Conservation (phyloP, 139 green algal genomes). For the Chlamydomonas sphaeroides region DNA sequence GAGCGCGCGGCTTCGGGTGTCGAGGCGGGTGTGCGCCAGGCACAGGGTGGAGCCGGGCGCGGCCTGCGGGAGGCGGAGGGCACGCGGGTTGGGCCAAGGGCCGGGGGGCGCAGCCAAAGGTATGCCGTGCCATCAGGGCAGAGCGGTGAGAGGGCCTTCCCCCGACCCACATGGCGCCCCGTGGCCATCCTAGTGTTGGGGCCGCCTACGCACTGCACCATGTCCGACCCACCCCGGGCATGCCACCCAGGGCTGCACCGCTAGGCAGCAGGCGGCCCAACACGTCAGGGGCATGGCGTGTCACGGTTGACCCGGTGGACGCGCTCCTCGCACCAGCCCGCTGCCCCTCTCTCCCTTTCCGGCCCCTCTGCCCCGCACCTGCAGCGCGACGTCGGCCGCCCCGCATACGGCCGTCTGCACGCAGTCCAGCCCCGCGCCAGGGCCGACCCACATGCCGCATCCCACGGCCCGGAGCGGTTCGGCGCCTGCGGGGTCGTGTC, state of each 20-base stretch:
- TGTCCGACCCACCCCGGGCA: too few species aligned
- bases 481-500: too few species aligned
- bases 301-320: too few species aligned
- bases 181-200: too few species aligned
- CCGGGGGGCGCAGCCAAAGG: too few species aligned
- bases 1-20: not conserved
- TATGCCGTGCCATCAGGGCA: too few species aligned
- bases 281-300: not conserved
- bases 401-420: not conserved
- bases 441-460: conserved; percentile 14
- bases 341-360: not conserved
- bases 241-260: too few species aligned
- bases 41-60: not conserved
- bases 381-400: not conserved
- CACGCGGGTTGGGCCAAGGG: not conserved
- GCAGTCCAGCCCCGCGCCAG: not conserved
- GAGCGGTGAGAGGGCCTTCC: too few species aligned
- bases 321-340: not conserved
- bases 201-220: too few species aligned
- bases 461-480: too few species aligned
- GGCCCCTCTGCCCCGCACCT: not conserved
- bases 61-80: not conserved
- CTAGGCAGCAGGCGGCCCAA: too few species aligned
- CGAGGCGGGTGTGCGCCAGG: not conserved
- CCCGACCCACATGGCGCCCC: too few species aligned